Conservation (phyloP, 345 rosid species). For the Populus nigra region DNA sequence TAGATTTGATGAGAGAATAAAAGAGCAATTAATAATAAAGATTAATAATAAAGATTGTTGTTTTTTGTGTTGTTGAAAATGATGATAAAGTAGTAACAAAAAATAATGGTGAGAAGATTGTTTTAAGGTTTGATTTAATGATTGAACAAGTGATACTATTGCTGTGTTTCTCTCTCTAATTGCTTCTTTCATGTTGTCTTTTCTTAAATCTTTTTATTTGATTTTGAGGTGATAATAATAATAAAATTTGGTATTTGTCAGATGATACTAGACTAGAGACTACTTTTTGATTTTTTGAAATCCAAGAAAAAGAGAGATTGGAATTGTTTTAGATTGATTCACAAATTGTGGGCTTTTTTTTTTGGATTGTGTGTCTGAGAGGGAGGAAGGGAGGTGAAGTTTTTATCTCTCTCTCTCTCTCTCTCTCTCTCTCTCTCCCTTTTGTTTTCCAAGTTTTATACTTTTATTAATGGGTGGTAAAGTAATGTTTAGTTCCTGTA, state of each 20-base stretch:
- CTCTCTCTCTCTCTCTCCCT: not conserved
- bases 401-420: no score
- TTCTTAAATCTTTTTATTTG: not conserved
- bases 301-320: not conserved
- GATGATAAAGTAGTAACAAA: constrained; percentile 14
- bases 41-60: constrained; percentile 1
- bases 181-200: constrained; percentile 15
- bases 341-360: not conserved
- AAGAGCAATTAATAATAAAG: constrained; percentile 7
- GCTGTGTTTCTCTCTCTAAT: constrained; percentile 22
- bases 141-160: constrained; percentile 29
- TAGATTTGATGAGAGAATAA: constrained; percentile 15
- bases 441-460: not conserved
- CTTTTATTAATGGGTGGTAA: not conserved
- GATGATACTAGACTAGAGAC: not conserved
- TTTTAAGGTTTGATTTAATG: constrained; percentile 18
- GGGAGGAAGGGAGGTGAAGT: not conserved
- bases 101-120: constrained; percentile 10
- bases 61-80: not conserved
- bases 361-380: not conserved
- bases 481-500: not conserved
- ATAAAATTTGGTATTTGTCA: constrained; percentile 4
- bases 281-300: not conserved
- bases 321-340: not conserved
- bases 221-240: not conserved